Conservation (phyloP, 108 stramenopile species). For the Hondaea fermentalgiana region DNA sequence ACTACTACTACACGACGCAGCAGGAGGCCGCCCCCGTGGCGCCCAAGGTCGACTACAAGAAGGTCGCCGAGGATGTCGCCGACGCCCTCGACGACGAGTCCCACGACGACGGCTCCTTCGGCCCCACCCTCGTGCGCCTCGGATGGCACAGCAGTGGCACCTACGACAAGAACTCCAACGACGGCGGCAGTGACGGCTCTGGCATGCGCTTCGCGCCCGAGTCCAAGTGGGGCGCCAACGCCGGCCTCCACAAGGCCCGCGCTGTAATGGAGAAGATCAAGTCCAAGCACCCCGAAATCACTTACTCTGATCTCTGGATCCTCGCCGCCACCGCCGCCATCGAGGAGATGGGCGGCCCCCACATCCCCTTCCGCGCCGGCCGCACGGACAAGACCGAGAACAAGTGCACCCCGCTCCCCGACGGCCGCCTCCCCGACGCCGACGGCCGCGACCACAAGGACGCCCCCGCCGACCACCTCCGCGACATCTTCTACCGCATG, state of each 20-base stretch:
- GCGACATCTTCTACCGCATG: conserved; percentile 89
- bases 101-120: conserved; percentile 47
- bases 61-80: conserved; percentile 36
- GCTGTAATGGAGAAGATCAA: conserved; percentile 73
- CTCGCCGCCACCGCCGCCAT: conserved; percentile 67
- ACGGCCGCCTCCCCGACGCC: conserved; percentile 78
- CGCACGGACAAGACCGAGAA: conserved; percentile 58
- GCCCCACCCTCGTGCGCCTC: conserved; percentile 78
- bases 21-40: background rate
- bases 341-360: conserved; percentile 65
- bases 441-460: conserved; percentile 67
- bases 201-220: conserved; percentile 88
- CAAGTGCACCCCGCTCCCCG: conserved; percentile 52
- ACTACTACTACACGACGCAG: background rate
- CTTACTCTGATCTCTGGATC: conserved; percentile 87
- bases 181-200: conserved; percentile 80
- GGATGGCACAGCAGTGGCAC: conserved; percentile 93
- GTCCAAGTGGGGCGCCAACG: conserved; percentile 70
- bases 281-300: conserved; percentile 69
- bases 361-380: conserved; percentile 64
- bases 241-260: conserved; percentile 68
- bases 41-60: conserved; percentile 18
- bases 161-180: conserved; percentile 51
- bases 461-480: conserved; percentile 64
- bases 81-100: conserved; percentile 42